phyloP scores from a whole-genome alignment of 495 filamentous ascomycete genomes.

The Clavariopsis aquatica region DNA sequence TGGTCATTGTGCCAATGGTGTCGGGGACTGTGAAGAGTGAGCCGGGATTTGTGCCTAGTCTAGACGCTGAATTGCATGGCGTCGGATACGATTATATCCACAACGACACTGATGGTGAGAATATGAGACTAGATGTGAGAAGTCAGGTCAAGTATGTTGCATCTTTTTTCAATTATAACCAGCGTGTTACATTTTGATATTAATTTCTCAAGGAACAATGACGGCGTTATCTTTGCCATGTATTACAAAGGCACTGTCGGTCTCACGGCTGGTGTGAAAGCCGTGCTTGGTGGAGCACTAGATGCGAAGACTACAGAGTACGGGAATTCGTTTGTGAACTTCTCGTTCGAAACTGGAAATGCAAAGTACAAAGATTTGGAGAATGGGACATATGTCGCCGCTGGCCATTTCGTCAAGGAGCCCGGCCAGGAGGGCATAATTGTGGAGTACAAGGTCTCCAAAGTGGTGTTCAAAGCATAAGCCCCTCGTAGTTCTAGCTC shows the following conservation, averaged over 20 bases:
- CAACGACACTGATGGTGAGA: constrained; percentile 30
- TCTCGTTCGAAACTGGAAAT: constrained; percentile 35
- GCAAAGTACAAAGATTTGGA: constrained; percentile 32
- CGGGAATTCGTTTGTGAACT: constrained; percentile 32
- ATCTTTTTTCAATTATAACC: background rate
- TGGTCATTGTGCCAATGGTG: constrained; percentile 48
- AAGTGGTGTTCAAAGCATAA: constrained; percentile 11
- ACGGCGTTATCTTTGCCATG: constrained; percentile 30
- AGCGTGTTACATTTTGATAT: background rate
- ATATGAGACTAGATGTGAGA: constrained; percentile 39
- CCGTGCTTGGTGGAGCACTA: constrained; percentile 19
- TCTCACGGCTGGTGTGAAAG: constrained; percentile 28
- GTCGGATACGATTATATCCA: constrained; percentile 41
- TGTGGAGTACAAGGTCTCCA: constrained; percentile 36
- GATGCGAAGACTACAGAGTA: constrained; percentile 27
- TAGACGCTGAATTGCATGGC: constrained; percentile 36
- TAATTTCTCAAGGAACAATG: constrained; percentile 6
- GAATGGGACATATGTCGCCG: constrained; percentile 31
- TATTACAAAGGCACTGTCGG: constrained; percentile 36
- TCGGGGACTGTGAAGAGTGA: constrained; percentile 51
- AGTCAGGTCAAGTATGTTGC: constrained; percentile 35
- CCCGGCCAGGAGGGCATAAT: constrained; percentile 12
- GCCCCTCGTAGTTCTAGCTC: background rate
- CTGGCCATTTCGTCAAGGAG: constrained; percentile 33
- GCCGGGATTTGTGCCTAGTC: constrained; percentile 45